Base-by-base conservation (phyloP, 768 basidiomycete species). In the Serendipita indica region DNA sequence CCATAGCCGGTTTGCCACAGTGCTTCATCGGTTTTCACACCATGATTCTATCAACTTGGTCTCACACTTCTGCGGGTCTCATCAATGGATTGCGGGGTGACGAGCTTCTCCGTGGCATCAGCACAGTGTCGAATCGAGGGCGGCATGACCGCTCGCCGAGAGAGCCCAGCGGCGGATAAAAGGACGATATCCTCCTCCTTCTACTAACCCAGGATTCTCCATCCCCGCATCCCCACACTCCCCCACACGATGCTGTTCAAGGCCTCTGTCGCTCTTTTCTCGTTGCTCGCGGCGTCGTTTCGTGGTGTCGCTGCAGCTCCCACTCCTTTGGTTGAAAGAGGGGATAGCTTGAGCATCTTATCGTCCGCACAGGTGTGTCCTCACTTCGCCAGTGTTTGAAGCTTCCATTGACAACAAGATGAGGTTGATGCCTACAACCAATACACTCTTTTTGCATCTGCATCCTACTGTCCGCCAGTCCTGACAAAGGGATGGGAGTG, bases 401-500 rank as follows among this genome's bases (percentile, higher is more conserved):
- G 13, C 43, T 46, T 46, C 18, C 35, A 37, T 37, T 10, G 18
- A 46, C 10, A 10, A 7, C 14, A 12, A 7, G 43, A 10, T 46
- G 14, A 46, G 49, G 49, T 54, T 28, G 30, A 54, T 27, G 20
- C 49, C 1, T 54, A 20, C 49, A 22, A 18, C 20, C 10, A 18
- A 12, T 54, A 54, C 49, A 54, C 49, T 54, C 49, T 54, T 54
- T 54, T 54, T 30, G 49, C 49, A 33, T 22, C 16, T 25, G 30
- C 49, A 18, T 25, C 22, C 16, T 54, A 54, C 30, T 54, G 49
- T 30, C 5, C 49, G n/a, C 49, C 49, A n/a, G 7, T n/a, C 30
- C n/a, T 54, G 20, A 54, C 22, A 7, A 16, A 5, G 10, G 30
- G n/a, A 16, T 54, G 49, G 49, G 7, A n/a, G 16, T 54, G 49